Percentiles rank a stretch among this genome's conserved stretches.
Evolutionary conservation across 208 protist genomes (phyloP).

Genomic region (Strigomonas galati): DNA sequence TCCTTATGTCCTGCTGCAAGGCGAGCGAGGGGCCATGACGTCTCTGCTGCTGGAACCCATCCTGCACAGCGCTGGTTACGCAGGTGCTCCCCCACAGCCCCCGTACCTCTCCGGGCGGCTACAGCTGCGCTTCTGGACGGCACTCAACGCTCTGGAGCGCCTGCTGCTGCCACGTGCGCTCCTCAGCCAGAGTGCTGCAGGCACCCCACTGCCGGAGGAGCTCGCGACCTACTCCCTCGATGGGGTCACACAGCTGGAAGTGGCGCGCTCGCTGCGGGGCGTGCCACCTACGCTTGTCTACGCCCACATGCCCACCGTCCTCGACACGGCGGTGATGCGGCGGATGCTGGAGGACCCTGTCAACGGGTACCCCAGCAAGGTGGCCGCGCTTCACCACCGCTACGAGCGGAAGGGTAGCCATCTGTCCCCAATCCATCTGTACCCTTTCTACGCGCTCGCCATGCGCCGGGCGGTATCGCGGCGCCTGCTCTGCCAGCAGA

Average conservation of each 20-base stretch:
- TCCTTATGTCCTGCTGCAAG: background rate
- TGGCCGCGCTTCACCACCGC: constrained; percentile 8
- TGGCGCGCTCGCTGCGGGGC: constrained; percentile 16
- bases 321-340: constrained; percentile 17
- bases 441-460: constrained; percentile 24
- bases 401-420: constrained; percentile 18
- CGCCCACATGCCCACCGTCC: constrained; percentile 26
- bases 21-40: background rate
- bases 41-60: constrained; percentile 22
- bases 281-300: constrained; percentile 22
- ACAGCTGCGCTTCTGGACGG: too few relatives aligned
- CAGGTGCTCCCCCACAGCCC: background rate
- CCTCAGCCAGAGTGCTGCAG: too few relatives aligned
- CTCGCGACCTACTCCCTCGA: constrained; percentile 15
- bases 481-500: background rate
- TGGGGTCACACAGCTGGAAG: constrained; percentile 15
- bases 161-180: too few relatives aligned
- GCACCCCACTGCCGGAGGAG: background rate
- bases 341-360: constrained; percentile 16
- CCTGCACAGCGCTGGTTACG: constrained; percentile 20
- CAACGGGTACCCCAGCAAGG: constrained; percentile 16
- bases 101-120: background rate
- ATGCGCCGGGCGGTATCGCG: constrained; percentile 17
- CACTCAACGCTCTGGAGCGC: too few relatives aligned
- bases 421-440: constrained; percentile 24